Conservation (phyloP, 768 basidiomycete species). For the Boletus rubescentipes region DNA sequence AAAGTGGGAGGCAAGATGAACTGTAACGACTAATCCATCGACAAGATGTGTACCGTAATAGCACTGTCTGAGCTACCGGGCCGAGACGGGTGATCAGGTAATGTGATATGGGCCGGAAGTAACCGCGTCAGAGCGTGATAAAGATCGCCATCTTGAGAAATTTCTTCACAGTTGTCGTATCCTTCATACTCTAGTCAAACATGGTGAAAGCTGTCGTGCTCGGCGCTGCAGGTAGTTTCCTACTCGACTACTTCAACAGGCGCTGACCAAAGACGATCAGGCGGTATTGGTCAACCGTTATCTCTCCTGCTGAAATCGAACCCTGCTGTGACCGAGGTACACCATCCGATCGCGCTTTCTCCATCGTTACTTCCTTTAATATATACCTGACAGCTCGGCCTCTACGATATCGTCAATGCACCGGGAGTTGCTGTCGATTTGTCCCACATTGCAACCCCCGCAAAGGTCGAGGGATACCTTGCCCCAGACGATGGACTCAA, state of each 20-base stretch:
- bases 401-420: constrained; percentile 98
- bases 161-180: background rate
- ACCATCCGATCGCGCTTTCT: constrained; percentile 1
- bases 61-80: background rate
- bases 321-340: constrained; percentile 74
- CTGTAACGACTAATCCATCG: background rate
- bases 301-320: constrained; percentile 89
- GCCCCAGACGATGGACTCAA: constrained; percentile 78
- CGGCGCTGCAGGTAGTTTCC: constrained; percentile 79
- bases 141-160: constrained; percentile 3
- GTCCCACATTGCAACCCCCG: constrained; percentile 88
- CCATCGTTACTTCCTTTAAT: constrained; percentile 1
- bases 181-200: constrained; percentile 9
- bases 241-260: background rate
- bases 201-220: constrained; percentile 86
- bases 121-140: constrained; percentile 17
- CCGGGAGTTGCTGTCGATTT: constrained; percentile 96
- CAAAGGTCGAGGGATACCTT: constrained; percentile 81
- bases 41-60: background rate
- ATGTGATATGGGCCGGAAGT: constrained; percentile 11
- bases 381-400: constrained; percentile 55
- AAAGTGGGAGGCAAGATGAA: constrained; percentile 22
- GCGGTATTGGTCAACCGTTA: constrained; percentile 96
- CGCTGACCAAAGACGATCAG: constrained; percentile 38
- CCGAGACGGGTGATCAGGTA: background rate